phyloP scores from a whole-genome alignment of 2,329 filamentous ascomycete species.

The Scytalidium lignicola region DNA sequence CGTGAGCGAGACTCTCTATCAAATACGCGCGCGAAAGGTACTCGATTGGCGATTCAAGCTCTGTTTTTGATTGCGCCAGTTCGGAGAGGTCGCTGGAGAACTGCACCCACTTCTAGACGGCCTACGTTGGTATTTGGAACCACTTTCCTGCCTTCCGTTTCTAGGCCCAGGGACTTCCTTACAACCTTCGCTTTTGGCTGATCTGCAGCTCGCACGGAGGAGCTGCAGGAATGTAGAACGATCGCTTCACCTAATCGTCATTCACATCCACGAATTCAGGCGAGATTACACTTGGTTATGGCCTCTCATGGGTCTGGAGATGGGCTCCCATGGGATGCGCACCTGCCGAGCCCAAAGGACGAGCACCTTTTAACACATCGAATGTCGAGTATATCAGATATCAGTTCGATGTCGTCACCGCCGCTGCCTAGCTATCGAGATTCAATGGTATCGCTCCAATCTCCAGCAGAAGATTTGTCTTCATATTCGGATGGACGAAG shows the following conservation, averaged over 20 bases:
- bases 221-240: background rate
- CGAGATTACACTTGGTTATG: constrained; percentile 7
- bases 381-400: constrained; percentile 6
- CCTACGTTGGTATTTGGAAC: too few species aligned
- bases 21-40: too few species aligned
- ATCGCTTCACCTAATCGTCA: too few species aligned
- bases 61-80: too few species aligned
- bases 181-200: background rate
- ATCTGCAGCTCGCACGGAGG: background rate
- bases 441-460: constrained; percentile 16
- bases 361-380: constrained; percentile 1
- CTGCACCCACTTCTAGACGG: too few species aligned
- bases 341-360: background rate
- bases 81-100: too few species aligned
- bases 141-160: too few species aligned
- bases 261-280: background rate
- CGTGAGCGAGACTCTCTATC: too few species aligned
- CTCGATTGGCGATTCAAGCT: too few species aligned
- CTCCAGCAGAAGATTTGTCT: constrained; percentile 4
- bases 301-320: constrained; percentile 14
- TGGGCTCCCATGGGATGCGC: constrained; percentile 14
- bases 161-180: too few species aligned
- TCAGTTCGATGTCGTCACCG: constrained; percentile 9
- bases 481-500: constrained; percentile 14
- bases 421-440: constrained; percentile 4